Conservation (phyloP, 768 basidiomycete species). For the Cystofilobasidium bisporidii region DNA sequence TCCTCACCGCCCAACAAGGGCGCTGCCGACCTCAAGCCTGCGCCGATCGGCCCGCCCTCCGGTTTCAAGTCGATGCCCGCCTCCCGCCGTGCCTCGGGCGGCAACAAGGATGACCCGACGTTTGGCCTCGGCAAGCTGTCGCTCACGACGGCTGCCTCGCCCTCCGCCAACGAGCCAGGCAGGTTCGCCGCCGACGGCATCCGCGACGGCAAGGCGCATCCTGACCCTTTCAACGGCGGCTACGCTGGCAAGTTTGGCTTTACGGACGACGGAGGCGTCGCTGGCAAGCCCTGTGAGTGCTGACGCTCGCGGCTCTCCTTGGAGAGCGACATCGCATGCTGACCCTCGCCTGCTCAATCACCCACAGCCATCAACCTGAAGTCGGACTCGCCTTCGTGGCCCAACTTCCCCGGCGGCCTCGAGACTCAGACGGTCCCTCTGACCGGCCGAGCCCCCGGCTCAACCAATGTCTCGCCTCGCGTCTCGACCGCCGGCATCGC, state of each 20-base stretch:
- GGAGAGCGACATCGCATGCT: no score
- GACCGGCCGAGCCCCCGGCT: slow-evolving; percentile 29
- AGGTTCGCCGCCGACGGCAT: not conserved
- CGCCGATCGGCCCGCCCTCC: slow-evolving; percentile 13
- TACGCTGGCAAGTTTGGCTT: slow-evolving; percentile 24
- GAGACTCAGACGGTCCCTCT: slow-evolving; percentile 26
- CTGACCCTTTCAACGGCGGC: slow-evolving; percentile 7
- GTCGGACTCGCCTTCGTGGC: slow-evolving; percentile 13
- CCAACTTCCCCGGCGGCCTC: slow-evolving; percentile 31
- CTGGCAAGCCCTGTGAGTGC: not conserved
- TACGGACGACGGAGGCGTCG: slow-evolving; percentile 18
- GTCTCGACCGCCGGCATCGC: slow-evolving; percentile 26
- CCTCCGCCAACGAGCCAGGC: not conserved
- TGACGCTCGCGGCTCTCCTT: not conserved
- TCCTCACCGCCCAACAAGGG: slow-evolving; percentile 42
- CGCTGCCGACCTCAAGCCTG: slow-evolving; percentile 43
- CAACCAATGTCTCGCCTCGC: slow-evolving; percentile 18
- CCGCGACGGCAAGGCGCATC: slow-evolving; percentile 5
- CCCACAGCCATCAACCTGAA: slow-evolving; percentile 18
- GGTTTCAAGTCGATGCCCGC: slow-evolving; percentile 86
- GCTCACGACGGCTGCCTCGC: slow-evolving; percentile 12
- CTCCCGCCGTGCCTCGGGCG: slow-evolving; percentile 78
- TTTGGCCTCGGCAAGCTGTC: slow-evolving; percentile 26
- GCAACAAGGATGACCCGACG: slow-evolving; percentile 53
- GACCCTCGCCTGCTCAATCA: not conserved